These are phyloP conservation scores for Neonectria ditissima DNA, from an alignment of 2,329 filamentous ascomycete species.

Conservation along the genomic window DNA sequence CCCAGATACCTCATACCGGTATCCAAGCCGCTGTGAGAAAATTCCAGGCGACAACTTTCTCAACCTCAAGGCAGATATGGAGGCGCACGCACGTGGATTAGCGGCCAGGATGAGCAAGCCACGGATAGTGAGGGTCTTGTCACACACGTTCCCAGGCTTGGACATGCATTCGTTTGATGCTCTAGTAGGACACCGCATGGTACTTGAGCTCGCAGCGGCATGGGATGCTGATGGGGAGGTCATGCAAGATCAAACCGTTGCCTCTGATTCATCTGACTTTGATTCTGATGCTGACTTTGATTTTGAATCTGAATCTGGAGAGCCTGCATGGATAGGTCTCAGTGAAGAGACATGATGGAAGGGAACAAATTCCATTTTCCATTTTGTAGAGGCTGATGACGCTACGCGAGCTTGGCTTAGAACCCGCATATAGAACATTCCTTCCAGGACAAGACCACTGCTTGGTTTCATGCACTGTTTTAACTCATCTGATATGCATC, in stretches of 20 bases:
- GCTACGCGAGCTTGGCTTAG: not conserved
- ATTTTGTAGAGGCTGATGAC: no score
- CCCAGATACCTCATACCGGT: not conserved
- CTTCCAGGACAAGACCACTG: no score
- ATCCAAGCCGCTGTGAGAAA: not conserved
- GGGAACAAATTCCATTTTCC: not conserved
- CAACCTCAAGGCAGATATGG: not conserved
- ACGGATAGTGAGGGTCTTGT: not conserved
- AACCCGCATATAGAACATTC: not conserved
- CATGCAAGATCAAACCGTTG: not conserved
- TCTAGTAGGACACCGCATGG: not conserved
- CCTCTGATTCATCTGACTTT: not conserved
- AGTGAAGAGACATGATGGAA: no score
- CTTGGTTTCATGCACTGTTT: not conserved
- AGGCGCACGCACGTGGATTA: not conserved
- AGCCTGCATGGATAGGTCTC: no score
- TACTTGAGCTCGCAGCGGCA: not conserved
- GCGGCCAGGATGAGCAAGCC: not conserved
- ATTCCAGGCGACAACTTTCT: not conserved
- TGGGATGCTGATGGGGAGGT: not conserved
- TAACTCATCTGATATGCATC: not conserved
- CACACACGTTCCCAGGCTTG: not conserved
- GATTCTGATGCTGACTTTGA: not conserved
- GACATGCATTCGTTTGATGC: not conserved
- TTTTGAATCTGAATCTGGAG: not conserved